Base-by-base conservation (phyloP, 345 rosid genomes). In the Pistacia integerrima region DNA sequence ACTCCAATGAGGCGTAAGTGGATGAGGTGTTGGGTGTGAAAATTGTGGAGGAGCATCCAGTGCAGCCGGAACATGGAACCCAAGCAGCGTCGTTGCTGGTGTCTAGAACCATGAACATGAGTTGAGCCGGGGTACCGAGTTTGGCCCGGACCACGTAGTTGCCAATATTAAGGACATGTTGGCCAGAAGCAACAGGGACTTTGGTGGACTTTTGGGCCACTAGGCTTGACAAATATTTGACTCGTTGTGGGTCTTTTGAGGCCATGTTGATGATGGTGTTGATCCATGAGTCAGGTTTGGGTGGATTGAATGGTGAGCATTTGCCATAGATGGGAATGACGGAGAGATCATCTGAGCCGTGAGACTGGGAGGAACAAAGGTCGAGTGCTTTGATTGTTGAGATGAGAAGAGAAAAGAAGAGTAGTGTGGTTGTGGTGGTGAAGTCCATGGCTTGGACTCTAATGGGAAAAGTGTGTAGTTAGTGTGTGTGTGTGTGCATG, bases 31-130 rank as follows among this genome's bases (percentile, higher is more conserved):
- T 85, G 25, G 97, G 86, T 0, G 74, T 44, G 83, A 91, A 90
- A 13, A 82, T 77, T 67, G 88, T 64, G 55, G 82, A 36, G 59
- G 97, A 87, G 84, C 97, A 94, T 1, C 92, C 96, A 12, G 65
- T 41, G 78, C 97, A 94, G 0, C 89, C 90, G 61, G 91, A 78
- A 80, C 98, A 92, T 0, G 97, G 97, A 64, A 84, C 84, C 97
- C 97, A 92, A 11, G 94, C 88, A 35, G 74, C 88, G 74, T 94
- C 93, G 73, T 80, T 84, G 71, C 98, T 91, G 3, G 92, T 92
- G 81, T 94, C 97, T 6, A 94, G 84, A 46, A 94, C 97, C 98
- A 92, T 92, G 79, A 82, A 87, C 92, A 92, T 82, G 22, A 83
- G 77, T 75, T 94, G 97, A 64, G 90, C 91, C 13, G 97, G 97